Percentiles rank a stretch among this genome's conserved stretches.
Conservation (phyloP, 1,139 yeast genomes). For the Pichia sp. region DNA sequence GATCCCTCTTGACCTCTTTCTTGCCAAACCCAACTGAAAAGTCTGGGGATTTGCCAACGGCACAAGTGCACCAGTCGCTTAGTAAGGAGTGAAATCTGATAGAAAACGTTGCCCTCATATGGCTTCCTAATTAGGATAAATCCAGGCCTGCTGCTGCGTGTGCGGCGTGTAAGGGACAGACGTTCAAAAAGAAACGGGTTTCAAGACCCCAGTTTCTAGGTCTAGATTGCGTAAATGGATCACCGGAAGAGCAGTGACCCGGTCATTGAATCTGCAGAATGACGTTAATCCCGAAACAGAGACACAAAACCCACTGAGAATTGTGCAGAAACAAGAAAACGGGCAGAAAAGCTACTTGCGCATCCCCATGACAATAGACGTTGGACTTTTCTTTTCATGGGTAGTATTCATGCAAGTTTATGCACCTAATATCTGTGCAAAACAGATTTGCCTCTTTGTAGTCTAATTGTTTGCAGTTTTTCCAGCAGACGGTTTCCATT, state of each 20-base stretch:
- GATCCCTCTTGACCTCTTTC: too few species aligned
- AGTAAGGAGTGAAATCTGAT: not conserved
- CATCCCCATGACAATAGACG: not conserved
- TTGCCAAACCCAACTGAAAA: too few species aligned
- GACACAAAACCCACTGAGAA: not conserved
- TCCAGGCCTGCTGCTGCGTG: not conserved
- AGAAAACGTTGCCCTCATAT: not conserved
- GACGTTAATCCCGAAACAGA: not conserved
- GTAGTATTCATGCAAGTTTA: not conserved
- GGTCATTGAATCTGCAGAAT: not conserved
- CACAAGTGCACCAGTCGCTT: too few species aligned
- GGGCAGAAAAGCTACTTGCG: not conserved
- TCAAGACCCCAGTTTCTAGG: not conserved
- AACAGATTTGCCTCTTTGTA: not conserved
- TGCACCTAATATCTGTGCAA: not conserved
- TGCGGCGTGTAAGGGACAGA: not conserved
- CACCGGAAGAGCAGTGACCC: not conserved
- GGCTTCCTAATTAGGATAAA: not conserved
- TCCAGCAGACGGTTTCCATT: not conserved
- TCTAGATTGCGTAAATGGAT: not conserved
- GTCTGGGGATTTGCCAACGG: too few species aligned
- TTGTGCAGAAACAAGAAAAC: not conserved
- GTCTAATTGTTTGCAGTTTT: not conserved
- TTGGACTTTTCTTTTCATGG: not conserved
- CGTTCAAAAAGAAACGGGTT: not conserved